Conservation (phyloP, 2,329 filamentous ascomycete genomes). For the Sarocladiaceae sp. region DNA sequence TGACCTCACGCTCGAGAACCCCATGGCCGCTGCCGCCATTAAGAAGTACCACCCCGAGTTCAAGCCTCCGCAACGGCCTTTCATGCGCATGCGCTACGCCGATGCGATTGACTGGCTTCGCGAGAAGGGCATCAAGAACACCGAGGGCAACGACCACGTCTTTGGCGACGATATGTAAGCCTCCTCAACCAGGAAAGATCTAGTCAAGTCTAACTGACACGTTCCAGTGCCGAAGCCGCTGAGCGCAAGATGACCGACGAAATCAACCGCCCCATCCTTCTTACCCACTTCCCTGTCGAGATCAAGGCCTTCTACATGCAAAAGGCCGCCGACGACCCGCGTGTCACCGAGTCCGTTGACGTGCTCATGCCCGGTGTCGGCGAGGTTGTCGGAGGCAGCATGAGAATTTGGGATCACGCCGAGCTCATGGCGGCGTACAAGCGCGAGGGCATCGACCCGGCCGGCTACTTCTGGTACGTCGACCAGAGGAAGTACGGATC, state of each 20-base stretch:
- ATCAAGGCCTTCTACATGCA: constrained; percentile 99
- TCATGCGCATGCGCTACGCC: constrained; percentile 89
- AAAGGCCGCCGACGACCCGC: constrained; percentile 68
- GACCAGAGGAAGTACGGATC: constrained; percentile 96
- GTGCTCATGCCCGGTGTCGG: constrained; percentile 84
- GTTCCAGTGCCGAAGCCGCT: constrained; percentile 70
- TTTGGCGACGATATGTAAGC: constrained; percentile 84
- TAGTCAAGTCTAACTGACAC: neutral
- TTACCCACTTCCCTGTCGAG: constrained; percentile 93
- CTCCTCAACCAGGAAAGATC: neutral
- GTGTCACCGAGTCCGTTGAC: constrained; percentile 92
- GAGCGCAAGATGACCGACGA: constrained; percentile 96
- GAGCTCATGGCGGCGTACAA: constrained; percentile 86
- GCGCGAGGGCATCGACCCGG: constrained; percentile 76
- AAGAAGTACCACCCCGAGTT: constrained; percentile 90
- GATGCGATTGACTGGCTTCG: constrained; percentile 93
- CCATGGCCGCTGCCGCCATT: constrained; percentile 64
- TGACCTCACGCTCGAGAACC: constrained; percentile 67
- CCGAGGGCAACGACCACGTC: constrained; percentile 80
- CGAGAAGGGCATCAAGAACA: constrained; percentile 86
- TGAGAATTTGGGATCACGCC: constrained; percentile 91
- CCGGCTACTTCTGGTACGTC: constrained; percentile 96
- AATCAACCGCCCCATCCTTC: constrained; percentile 90
- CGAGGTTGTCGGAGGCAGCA: constrained; percentile 92
- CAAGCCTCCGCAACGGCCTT: constrained; percentile 72